Conservation (phyloP, 805 yeast genomes). For the Saccharomycopsis sp. region DNA sequence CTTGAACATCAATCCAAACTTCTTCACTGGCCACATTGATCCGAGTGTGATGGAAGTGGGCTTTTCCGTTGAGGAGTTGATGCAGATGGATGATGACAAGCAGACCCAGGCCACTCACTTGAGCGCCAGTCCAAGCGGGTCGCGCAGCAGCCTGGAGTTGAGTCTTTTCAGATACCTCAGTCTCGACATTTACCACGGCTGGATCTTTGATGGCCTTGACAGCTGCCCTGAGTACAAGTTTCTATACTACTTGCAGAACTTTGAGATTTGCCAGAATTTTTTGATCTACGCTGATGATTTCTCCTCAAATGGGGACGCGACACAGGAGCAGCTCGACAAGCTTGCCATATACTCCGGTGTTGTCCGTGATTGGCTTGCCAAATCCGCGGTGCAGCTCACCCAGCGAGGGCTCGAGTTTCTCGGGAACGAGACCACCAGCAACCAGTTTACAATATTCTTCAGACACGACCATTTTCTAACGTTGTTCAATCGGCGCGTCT, state of each 20-base stretch:
- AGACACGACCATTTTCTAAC: constrained; percentile 88
- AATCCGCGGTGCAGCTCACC: constrained; percentile 71
- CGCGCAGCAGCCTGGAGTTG: constrained; percentile 58
- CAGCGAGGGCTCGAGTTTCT: constrained; percentile 48
- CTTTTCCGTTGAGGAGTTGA: constrained; percentile 1
- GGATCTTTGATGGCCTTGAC: constrained; percentile 48
- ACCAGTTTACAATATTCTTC: constrained; percentile 63
- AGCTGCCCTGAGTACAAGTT: constrained; percentile 29
- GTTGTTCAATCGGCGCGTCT: constrained; percentile 31
- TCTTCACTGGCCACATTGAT: constrained; percentile 29
- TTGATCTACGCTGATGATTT: constrained; percentile 39
- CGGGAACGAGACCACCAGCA: constrained; percentile 28
- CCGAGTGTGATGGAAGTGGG: constrained; percentile 10
- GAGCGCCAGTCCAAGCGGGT: not conserved
- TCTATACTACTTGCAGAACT: constrained; percentile 36
- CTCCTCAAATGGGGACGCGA: constrained; percentile 7
- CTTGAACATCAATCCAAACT: constrained; percentile 34
- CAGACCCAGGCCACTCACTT: not conserved
- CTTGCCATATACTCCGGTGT: not conserved
- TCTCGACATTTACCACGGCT: constrained; percentile 69
- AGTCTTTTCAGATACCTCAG: constrained; percentile 51
- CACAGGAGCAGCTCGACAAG: not conserved
- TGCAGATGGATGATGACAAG: not conserved
- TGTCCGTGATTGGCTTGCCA: constrained; percentile 43
- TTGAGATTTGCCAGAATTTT: constrained; percentile 52